Percentiles rank a stretch among this genome's conserved stretches.
Conservation (phyloP, 106 monocot species). For the Triglochin maritima region DNA sequence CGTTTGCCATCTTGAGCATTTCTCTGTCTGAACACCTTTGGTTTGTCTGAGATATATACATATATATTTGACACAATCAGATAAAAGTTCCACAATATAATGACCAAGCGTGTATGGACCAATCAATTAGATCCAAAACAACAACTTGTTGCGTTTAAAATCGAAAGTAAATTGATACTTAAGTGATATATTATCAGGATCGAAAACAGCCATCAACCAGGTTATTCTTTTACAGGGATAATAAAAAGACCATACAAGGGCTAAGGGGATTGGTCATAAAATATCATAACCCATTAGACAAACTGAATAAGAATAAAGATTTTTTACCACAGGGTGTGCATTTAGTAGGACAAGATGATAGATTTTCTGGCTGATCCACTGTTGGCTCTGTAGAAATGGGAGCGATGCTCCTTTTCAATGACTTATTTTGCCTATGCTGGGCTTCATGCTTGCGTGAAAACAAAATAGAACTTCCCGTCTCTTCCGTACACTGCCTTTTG, state of each 20-base stretch:
- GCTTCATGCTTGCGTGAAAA: constrained; percentile 25
- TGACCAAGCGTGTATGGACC: not conserved
- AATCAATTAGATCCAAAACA: not conserved
- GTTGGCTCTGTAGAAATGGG: constrained; percentile 25
- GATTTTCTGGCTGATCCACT: constrained; percentile 23
- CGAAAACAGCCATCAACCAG: no score
- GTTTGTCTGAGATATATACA: constrained; percentile 34
- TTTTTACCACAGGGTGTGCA: constrained; percentile 16
- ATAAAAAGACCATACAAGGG: not conserved
- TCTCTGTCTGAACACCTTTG: constrained; percentile 30
- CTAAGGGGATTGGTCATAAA: not conserved
- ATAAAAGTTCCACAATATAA: not conserved
- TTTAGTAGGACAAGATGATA: not conserved
- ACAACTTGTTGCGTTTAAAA: not conserved
- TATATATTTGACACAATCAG: not conserved
- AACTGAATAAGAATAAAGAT: not conserved
- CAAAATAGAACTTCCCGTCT: constrained; percentile 8
- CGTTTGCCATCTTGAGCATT: constrained; percentile 38
- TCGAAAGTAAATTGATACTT: not conserved
- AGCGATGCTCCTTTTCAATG: constrained; percentile 21
- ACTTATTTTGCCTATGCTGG: constrained; percentile 17
- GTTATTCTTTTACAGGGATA: not conserved
- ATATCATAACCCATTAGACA: not conserved
- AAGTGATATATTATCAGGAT: not conserved
- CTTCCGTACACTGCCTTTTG: constrained; percentile 8